Conservation (phyloP, 1,139 yeast genomes). For the Taiozyma onychis region DNA sequence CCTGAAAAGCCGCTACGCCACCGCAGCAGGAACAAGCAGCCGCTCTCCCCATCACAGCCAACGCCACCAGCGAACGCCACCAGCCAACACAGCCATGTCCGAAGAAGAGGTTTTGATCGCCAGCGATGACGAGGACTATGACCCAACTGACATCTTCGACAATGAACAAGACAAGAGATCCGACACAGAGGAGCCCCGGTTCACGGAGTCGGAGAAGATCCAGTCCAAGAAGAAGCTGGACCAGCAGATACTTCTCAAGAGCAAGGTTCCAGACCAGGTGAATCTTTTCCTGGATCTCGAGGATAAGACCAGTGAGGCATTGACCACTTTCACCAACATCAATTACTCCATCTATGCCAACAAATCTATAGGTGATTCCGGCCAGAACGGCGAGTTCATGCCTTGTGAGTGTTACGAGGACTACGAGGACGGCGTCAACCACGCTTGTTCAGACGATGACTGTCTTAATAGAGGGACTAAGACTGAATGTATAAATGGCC, state of each 20-base stretch:
- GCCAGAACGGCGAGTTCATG: conserved; percentile 68
- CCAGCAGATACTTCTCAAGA: conserved; percentile 14
- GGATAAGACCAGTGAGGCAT: conserved; percentile 71
- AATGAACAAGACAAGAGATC: background rate
- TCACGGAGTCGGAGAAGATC: conserved; percentile 16
- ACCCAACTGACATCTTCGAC: conserved; percentile 6
- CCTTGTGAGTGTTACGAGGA: conserved; percentile 73
- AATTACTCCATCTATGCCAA: conserved; percentile 55
- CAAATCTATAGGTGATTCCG: conserved; percentile 59
- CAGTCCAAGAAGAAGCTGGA: conserved; percentile 15
- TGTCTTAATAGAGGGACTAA: conserved; percentile 91
- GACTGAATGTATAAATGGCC: conserved; percentile 82
- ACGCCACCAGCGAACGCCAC: background rate
- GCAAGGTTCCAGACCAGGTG: conserved; percentile 16
- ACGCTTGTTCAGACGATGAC: conserved; percentile 81
- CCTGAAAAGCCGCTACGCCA: too few relatives aligned
- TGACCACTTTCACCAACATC: conserved; percentile 48
- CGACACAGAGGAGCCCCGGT: conserved; percentile 10
- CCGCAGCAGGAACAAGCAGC: background rate
- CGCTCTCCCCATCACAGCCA: too few relatives aligned
- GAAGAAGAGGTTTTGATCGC: conserved; percentile 2
- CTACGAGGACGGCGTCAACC: conserved; percentile 37
- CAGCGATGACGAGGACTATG: conserved; percentile 14
- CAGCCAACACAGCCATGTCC: background rate
- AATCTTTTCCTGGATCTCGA: conserved; percentile 41